phyloP scores from a whole-genome alignment of 192 early-diverging fungal species.

The Gonapodya prolifera region DNA sequence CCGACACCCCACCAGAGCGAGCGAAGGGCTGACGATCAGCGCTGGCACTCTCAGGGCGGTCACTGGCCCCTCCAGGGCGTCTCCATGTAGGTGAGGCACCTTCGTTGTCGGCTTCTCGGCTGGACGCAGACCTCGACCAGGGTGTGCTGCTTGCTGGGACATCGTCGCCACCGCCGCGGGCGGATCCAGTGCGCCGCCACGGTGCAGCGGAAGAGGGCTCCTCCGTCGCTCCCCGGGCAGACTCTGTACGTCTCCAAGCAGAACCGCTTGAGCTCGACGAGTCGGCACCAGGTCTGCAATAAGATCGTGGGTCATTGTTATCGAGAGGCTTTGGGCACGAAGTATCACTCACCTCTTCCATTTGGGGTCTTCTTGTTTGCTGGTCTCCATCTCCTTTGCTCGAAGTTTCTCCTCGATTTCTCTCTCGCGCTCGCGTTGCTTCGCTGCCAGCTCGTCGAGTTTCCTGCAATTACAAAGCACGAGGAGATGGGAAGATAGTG shows the following conservation, averaged over 20 bases:
- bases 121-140: no score
- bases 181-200: not conserved
- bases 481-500: not conserved
- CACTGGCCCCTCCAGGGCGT: not conserved
- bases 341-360: not conserved
- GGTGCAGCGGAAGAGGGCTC: not conserved
- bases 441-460: slow-evolving; percentile 13
- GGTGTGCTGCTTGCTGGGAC: no score
- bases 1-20: not conserved
- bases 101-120: no score
- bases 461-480: slow-evolving; percentile 6
- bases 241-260: not conserved
- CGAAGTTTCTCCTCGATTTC: slow-evolving; percentile 11
- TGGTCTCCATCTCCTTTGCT: not conserved
- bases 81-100: not conserved
- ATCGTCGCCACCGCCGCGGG: not conserved
- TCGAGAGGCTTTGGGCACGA: no score
- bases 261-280: not conserved
- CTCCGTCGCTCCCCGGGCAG: not conserved
- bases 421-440: slow-evolving; percentile 10
- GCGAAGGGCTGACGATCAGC: not conserved
- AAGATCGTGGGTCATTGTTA: no score
- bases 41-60: not conserved
- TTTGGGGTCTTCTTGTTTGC: not conserved
- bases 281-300: not conserved